Conservation (phyloP, 1,139 yeast species). For the Kurtzmaniella quercitrusa region DNA sequence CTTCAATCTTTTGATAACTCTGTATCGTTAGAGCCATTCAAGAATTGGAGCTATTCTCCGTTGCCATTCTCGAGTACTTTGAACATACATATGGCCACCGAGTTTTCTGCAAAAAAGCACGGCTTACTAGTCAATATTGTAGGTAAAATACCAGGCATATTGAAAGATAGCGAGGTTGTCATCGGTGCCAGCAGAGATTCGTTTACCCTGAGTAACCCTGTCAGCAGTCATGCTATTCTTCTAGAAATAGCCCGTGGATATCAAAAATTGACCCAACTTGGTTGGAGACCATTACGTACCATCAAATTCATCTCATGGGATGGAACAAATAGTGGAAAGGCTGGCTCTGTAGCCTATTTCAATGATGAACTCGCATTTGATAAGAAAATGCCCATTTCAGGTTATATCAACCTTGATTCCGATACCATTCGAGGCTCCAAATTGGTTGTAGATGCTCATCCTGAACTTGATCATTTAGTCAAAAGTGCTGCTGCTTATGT, state of each 20-base stretch:
- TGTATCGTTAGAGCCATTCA: conserved; percentile 11
- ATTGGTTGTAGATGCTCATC: conserved; percentile 34
- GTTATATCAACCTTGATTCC: conserved; percentile 38
- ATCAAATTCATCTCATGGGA: conserved; percentile 45
- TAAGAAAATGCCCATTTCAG: conserved; percentile 23
- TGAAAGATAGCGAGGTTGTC: conserved; percentile 39
- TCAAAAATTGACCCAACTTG: conserved; percentile 26
- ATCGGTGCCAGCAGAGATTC: conserved; percentile 43
- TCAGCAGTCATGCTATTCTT: conserved; percentile 38
- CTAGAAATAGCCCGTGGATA: conserved; percentile 40
- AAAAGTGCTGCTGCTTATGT: conserved; percentile 28
- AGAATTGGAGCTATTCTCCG: conserved; percentile 27
- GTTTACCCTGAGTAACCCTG: conserved; percentile 33
- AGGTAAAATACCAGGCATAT: conserved; percentile 34
- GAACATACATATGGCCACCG: conserved; percentile 17
- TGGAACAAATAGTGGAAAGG: conserved; percentile 30
- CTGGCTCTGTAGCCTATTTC: conserved; percentile 26
- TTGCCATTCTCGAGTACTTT: conserved; percentile 9
- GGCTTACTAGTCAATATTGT: conserved; percentile 30
- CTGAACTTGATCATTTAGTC: conserved; percentile 32
- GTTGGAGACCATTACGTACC: conserved; percentile 44
- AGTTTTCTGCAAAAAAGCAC: conserved; percentile 11
- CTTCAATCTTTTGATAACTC: conserved; percentile 20
- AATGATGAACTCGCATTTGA: conserved; percentile 20
- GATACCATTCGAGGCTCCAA: conserved; percentile 38